Percentiles rank a stretch among this genome's conserved stretches.
Evolutionary conservation across 306 rosid species (phyloP).

Genomic region (Rubus parviflorus): DNA sequence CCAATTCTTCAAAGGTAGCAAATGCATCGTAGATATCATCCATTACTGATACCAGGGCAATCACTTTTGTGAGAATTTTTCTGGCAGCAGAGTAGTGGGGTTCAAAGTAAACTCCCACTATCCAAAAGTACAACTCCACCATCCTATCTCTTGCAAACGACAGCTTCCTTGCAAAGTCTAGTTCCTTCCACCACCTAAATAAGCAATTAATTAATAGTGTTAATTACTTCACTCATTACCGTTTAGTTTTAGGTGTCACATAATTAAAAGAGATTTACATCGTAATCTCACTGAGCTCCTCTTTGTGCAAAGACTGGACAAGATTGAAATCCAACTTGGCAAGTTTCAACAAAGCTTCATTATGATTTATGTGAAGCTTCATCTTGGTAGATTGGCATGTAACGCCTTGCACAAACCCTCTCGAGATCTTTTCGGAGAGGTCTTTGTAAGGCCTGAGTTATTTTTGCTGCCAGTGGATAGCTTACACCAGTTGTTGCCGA

Average conservation of each 20-base stretch:
- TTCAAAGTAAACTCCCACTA: constrained; percentile 34
- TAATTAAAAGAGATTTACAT: constrained; percentile 19
- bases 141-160: constrained; percentile 49
- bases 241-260: not conserved
- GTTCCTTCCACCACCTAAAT: constrained; percentile 57
- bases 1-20: constrained; percentile 46
- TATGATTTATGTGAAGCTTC: constrained; percentile 35
- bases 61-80: constrained; percentile 23
- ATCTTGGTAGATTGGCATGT: constrained; percentile 36
- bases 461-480: not conserved
- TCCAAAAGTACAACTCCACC: constrained; percentile 55
- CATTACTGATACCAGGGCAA: constrained; percentile 28
- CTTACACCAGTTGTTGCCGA: not conserved
- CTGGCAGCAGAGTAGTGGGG: constrained; percentile 31
- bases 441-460: constrained; percentile 24
- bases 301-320: constrained; percentile 40
- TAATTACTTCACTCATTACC: not conserved
- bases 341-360: constrained; percentile 28
- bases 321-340: constrained; percentile 52
- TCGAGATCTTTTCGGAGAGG: constrained; percentile 35
- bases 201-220: not conserved
- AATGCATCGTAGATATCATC: constrained; percentile 49
- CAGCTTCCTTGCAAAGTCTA: constrained; percentile 26
- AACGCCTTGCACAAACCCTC: constrained; percentile 36
- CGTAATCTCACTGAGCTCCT: constrained; percentile 31